Base-by-base conservation (phyloP, 805 yeast genomes). In the Pichia eremophila region DNA sequence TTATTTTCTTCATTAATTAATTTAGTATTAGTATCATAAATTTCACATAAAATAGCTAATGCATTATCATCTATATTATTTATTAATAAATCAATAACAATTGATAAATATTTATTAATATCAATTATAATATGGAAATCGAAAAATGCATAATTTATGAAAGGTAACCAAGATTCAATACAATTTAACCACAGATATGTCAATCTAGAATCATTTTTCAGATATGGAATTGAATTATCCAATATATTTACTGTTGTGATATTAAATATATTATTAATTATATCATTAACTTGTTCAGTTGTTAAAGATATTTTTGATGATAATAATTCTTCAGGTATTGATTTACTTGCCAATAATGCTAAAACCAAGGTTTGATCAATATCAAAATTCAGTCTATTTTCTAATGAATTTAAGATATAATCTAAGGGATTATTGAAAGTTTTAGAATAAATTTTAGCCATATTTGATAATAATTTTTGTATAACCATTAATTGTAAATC, bases 271-370 rank as follows among this genome's bases (percentile, higher is more conserved):
- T 64, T 49, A 0, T 55, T 50, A 29, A 67, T 71, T 1, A 79
- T 62, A 1, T 56, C 41, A 17, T 62, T 57, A 54, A 78, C 79
- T 15, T 75, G 48, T 5, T 59, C 54, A 18, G 63, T 48, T 47
- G 48, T 54, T 52, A 67, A 50, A 41, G 65, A 67, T 25, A 19
- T 19, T 19, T 19, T 19, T 4, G 57, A 58, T 51, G 73, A 76
- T 34, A 66, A 55, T 11, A 75, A 54, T 46, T 81, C 85, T 52
- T 79, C 85, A 1, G 70, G 72, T 0, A 78, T 49, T 8, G 74
- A 75, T 12, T 79, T 67, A 4, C 72, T 63, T 40, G 76, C 71
- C 1, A 61, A 46, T 3, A 71, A 41, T 0, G 43, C 48, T 10
- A 44, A 17, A 18, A 39, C 32, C 15, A 43, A 29, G n/a, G 19